These are phyloP conservation scores for Pythium brachiatum DNA, from an alignment of 352 stramenopile genomes.

Conservation along the genomic window DNA sequence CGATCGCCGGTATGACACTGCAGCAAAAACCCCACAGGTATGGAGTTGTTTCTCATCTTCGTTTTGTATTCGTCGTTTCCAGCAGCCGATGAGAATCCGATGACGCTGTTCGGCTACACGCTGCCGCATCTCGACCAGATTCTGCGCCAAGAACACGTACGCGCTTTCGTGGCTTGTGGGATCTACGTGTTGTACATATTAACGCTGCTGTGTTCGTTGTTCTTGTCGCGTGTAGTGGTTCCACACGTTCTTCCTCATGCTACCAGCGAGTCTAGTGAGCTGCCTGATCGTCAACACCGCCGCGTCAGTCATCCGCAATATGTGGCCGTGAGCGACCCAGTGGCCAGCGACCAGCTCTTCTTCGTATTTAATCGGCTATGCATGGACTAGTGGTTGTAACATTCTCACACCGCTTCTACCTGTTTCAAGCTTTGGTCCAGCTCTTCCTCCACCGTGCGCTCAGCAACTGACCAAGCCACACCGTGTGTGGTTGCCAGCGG, in stretches of 20 bases:
- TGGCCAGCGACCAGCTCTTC: background rate
- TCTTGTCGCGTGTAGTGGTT: conserved; percentile 42
- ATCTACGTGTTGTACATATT: conserved; percentile 17
- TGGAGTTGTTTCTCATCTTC: background rate
- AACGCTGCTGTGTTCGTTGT: conserved; percentile 14
- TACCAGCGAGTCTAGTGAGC: conserved; percentile 76
- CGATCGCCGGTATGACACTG: conserved; percentile 52
- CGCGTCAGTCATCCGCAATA: conserved; percentile 66
- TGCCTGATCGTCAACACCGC: conserved; percentile 77
- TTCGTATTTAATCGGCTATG: conserved; percentile 17
- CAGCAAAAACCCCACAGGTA: background rate
- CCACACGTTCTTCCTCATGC: conserved; percentile 79
- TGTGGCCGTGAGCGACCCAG: conserved; percentile 51
- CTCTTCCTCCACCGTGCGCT: conserved; percentile 22
- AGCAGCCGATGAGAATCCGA: conserved; percentile 44
- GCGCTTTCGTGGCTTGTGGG: conserved; percentile 14
- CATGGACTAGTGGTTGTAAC: background rate
- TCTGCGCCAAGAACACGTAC: conserved; percentile 74
- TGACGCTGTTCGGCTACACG: conserved; percentile 63
- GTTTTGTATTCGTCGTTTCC: background rate
- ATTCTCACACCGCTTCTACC: conserved; percentile 11
- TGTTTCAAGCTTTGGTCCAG: conserved; percentile 4
- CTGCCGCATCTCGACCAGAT: conserved; percentile 63
- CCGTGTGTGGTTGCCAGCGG: background rate
- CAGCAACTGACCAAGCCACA: background rate